A percentile compares a stretch with the other conserved stretches of the same genome.
Conservation (phyloP, 495 filamentous ascomycete species). For the Massariosphaeria phaeospora region DNA sequence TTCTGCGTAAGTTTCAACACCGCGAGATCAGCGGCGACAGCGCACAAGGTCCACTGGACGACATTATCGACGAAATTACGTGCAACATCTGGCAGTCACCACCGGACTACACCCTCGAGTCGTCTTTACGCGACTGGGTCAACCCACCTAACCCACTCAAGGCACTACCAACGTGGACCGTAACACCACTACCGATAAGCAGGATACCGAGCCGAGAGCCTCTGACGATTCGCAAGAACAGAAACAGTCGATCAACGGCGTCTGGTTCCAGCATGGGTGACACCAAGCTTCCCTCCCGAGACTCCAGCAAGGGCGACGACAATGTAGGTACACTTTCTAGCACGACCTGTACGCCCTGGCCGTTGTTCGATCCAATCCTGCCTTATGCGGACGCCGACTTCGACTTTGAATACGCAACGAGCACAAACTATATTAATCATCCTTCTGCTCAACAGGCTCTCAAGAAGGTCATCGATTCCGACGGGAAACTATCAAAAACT, state of each 20-base stretch:
- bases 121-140: background rate
- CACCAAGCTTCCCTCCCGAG: background rate
- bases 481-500: too few relatives aligned
- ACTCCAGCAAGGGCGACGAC: background rate
- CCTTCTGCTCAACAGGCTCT: background rate
- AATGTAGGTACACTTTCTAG: background rate
- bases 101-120: background rate
- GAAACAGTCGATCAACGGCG: slow-evolving; percentile 9
- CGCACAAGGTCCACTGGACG: slow-evolving; percentile 5
- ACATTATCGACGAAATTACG: slow-evolving; percentile 15
- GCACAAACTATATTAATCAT: background rate
- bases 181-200: slow-evolving; percentile 12
- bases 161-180: background rate
- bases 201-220: slow-evolving; percentile 9
- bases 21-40: background rate
- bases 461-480: too few relatives aligned
- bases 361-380: background rate
- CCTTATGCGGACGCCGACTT: background rate
- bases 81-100: slow-evolving; percentile 2
- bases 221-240: slow-evolving; percentile 7
- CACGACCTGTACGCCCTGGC: background rate
- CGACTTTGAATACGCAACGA: background rate
- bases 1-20: background rate
- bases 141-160: background rate
- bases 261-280: background rate